Percentiles rank a stretch among this genome's conserved stretches.
These are phyloP conservation scores for Pleurotus giganteus DNA, from an alignment of 768 basidiomycete genomes.

Conservation along the genomic window DNA sequence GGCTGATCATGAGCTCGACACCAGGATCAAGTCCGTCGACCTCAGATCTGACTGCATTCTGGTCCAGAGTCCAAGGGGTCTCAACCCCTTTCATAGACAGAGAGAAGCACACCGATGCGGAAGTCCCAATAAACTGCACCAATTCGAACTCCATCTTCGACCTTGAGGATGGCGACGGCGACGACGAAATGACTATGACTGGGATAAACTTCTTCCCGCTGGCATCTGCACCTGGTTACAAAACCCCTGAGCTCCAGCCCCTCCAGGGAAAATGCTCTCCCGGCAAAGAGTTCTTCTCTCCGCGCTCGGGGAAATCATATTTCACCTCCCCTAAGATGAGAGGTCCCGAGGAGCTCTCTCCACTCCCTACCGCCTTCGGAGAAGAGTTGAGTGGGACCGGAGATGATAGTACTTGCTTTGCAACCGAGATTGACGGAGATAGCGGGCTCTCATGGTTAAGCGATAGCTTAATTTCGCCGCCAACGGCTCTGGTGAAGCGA, in stretches of 20 bases:
- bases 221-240: neutral
- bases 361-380: neutral
- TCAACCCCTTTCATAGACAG: neutral
- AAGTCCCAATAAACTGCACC: neutral
- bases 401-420: neutral
- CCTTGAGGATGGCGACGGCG: neutral
- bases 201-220: neutral
- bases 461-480: conserved; percentile 8
- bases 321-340: neutral
- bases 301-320: conserved; percentile 2
- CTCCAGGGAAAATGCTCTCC: neutral
- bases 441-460: conserved; percentile 1
- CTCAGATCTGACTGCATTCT: neutral
- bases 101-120: neutral
- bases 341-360: neutral
- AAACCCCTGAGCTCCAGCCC: conserved; percentile 7
- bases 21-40: neutral
- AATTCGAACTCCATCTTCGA: neutral
- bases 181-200: neutral
- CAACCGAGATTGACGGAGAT: neutral
- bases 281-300: neutral
- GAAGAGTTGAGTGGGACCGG: neutral
- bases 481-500: neutral
- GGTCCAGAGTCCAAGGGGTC: neutral
- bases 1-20: no score